A percentile compares a stretch with the other conserved stretches of the same genome.
phyloP scores from a whole-genome alignment of 331 rosid species.

The Quercus tomentella region DNA sequence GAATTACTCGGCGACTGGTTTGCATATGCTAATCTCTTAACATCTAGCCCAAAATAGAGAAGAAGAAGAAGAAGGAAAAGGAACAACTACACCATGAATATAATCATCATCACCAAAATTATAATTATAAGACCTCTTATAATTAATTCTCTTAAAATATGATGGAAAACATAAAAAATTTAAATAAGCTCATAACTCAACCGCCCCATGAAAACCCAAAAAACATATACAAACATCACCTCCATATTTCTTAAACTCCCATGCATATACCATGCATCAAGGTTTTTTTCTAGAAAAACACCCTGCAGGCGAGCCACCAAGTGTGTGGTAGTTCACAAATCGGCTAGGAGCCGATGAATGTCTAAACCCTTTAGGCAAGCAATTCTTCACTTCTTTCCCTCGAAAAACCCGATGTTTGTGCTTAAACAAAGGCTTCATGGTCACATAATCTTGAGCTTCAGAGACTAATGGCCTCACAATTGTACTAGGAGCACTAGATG shows the following conservation, averaged over 20 bases:
- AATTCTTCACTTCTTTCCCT: slow-evolving; percentile 48
- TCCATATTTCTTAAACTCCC: slow-evolving; percentile 1
- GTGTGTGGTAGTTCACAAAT: slow-evolving; percentile 59
- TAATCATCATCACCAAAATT: not conserved
- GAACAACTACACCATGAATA: not conserved
- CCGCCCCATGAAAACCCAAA: slow-evolving; percentile 1
- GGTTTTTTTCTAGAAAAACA: slow-evolving; percentile 51
- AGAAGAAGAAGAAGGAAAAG: not conserved
- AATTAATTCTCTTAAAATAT: not conserved
- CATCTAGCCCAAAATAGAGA: too few relatives aligned
- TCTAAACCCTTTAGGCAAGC: slow-evolving; percentile 85
- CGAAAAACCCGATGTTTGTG: slow-evolving; percentile 37
- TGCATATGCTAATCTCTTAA: too few relatives aligned
- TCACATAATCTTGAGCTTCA: slow-evolving; percentile 35
- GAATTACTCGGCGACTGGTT: too few relatives aligned
- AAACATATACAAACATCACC: slow-evolving; percentile 20
- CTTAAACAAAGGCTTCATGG: slow-evolving; percentile 37
- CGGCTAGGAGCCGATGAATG: slow-evolving; percentile 91
- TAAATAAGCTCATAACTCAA: not conserved
- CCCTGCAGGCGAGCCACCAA: slow-evolving; percentile 35
- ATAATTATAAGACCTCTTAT: not conserved
- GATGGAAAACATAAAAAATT: not conserved
- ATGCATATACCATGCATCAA: slow-evolving; percentile 13
- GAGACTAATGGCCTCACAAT: slow-evolving; percentile 56
- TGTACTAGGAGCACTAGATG: slow-evolving; percentile 84